Base-by-base conservation (phyloP, 495 filamentous ascomycete species). In the Neurospora terricola region DNA sequence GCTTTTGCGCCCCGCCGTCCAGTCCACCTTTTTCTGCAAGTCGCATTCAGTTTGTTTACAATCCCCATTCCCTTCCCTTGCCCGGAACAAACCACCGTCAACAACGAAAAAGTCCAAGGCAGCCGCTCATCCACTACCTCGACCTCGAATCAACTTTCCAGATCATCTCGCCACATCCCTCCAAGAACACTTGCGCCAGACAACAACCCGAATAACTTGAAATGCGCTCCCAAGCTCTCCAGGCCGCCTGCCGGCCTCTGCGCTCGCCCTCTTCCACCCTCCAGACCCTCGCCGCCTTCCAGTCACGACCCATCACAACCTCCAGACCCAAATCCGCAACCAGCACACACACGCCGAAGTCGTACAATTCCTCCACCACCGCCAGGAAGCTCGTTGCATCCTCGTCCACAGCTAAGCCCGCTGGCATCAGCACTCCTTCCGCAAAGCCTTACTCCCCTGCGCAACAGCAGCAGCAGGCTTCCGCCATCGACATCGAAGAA, bases 191-290 rank as follows among this genome's bases (percentile, higher is more conserved):
- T 54, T 69, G 68, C 62, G 38, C 38, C 30, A 18, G 23, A 23
- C 70, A 38, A 45, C 43, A 43, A 37, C 36, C 66, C 14, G 71
- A 9, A 40, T 39, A 14, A 11, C 59, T 10, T 12, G 27, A 77
- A 39, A 81, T 81, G 79, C 73, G 75, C 34, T 77, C 79, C 59
- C 75, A 48, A 42, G 75, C 76, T 72, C 74, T 79, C 69, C 79
- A 77, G 38, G 34, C n/a, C 10, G 75, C 74, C 30, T 74, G 71
- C 38, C 71, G 76, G 10, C 73, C 74, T 12, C 43, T 76, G 37
- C 76, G 74, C 72, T 21, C 42, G 21, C 43, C 76, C n/a, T 72
- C 75, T 23, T 59, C 72, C 18, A 73, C 27, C 38, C 18, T 74
- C 27, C 73, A 74, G 43, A 62, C 27, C 36, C 69, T 74, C 21